These are phyloP conservation scores for Lasiodiplodia theobromae DNA, from an alignment of 2,329 filamentous ascomycete species.

Conservation along the genomic window DNA sequence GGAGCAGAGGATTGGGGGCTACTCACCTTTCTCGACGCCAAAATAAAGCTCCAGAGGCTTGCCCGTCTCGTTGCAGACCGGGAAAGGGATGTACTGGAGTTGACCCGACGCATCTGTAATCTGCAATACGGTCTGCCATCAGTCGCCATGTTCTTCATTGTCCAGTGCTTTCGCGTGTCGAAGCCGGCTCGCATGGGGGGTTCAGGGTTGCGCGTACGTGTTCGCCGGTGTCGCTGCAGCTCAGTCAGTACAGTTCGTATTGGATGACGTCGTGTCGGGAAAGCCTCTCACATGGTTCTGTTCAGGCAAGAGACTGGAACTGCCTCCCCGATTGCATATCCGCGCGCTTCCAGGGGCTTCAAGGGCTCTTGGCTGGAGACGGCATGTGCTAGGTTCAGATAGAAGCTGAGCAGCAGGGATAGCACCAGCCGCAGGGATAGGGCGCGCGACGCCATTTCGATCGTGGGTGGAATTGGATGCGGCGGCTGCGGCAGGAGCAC, in stretches of 20 bases:
- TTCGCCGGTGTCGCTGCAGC: constrained; percentile 79
- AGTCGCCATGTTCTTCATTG: constrained; percentile 5
- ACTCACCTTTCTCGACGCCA: constrained; percentile 69
- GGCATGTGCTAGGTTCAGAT: constrained; percentile 46
- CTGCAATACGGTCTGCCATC: constrained; percentile 35
- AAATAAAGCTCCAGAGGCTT: constrained; percentile 85
- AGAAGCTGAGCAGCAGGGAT: constrained; percentile 41
- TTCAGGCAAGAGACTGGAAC: constrained; percentile 62
- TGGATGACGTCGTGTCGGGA: constrained; percentile 15
- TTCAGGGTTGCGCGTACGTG: constrained; percentile 59
- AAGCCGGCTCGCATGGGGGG: background rate
- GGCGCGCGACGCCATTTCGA: constrained; percentile 21
- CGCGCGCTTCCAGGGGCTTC: constrained; percentile 42
- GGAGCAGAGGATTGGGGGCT: background rate
- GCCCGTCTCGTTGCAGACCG: constrained; percentile 85
- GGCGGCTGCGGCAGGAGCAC: background rate
- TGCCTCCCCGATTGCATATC: constrained; percentile 56
- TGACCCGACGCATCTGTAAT: constrained; percentile 81
- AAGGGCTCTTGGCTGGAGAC: constrained; percentile 52
- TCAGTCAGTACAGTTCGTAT: constrained; percentile 4
- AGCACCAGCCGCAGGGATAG: constrained; percentile 29
- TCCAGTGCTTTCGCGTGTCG: constrained; percentile 11
- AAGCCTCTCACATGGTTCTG: constrained; percentile 55
- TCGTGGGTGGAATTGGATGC: background rate
- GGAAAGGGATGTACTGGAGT: constrained; percentile 91